phyloP scores from a whole-genome alignment of 2,329 filamentous ascomycete genomes.

The Zymoseptoria ardabiliae region DNA sequence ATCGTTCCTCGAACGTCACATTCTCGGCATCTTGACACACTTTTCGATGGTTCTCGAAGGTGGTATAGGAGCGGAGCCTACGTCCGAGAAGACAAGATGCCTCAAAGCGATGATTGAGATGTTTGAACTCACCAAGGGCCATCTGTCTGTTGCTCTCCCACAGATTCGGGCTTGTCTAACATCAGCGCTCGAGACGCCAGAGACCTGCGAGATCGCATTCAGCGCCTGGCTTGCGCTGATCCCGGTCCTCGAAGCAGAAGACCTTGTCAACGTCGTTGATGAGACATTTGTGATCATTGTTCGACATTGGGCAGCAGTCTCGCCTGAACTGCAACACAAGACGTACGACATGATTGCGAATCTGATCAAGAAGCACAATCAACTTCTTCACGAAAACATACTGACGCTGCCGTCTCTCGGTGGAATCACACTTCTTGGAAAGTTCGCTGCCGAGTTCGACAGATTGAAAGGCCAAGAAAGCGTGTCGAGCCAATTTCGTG shows the following conservation, averaged over 20 bases:
- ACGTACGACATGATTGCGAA: constrained; percentile 57
- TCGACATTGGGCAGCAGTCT: constrained; percentile 68
- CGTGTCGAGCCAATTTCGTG: constrained; percentile 57
- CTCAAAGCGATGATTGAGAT: constrained; percentile 83
- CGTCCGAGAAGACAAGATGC: constrained; percentile 63
- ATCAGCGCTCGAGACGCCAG: constrained; percentile 67
- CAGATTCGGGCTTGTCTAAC: constrained; percentile 92
- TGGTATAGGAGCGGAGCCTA: constrained; percentile 12
- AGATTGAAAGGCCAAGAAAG: constrained; percentile 59
- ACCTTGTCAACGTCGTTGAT: constrained; percentile 72
- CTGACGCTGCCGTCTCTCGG: constrained; percentile 71
- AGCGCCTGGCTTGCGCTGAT: constrained; percentile 79
- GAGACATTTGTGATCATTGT: constrained; percentile 84
- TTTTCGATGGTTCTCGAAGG: constrained; percentile 76
- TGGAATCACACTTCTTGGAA: constrained; percentile 60
- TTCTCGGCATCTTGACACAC: constrained; percentile 77
- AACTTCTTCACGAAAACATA: constrained; percentile 58
- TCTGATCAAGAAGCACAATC: constrained; percentile 57
- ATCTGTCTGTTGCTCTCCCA: constrained; percentile 72
- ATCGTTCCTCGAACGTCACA: constrained; percentile 71
- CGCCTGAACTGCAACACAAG: constrained; percentile 50
- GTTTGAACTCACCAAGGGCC: constrained; percentile 65
- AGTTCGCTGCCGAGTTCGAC: constrained; percentile 59
- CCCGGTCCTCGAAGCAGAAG: constrained; percentile 64
- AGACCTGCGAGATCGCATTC: constrained; percentile 72